Evolutionary conservation across 2,329 filamentous ascomycete genomes (phyloP), one percentile per base, ranked within the genome.

Genomic region (Diplocarpon rosae): DNA sequence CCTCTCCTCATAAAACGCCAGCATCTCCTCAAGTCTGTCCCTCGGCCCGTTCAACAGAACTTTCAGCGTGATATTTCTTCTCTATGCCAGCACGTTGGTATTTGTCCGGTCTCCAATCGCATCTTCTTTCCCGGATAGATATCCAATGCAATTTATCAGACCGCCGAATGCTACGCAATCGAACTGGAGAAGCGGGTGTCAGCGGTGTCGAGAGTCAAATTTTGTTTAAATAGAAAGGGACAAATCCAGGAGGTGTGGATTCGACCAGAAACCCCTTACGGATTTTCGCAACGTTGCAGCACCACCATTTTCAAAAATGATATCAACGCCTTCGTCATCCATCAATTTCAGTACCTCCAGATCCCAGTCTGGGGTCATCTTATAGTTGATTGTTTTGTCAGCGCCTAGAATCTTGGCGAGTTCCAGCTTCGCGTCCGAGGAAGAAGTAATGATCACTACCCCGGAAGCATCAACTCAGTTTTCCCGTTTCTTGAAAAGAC

Each of bases 1-100:
- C 46, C 69, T 62, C 37, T 61, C 55, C 46, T 67, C 63, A 50
- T 72, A 72, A 37, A 71, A 69, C 28, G 37, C 45, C 31, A 69
- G 51, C 70, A 76, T 74, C 60, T 77, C 73, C 59, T 73, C 69
- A 46, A 76, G 69, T 34, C 67, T 60, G 38, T 70, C 66, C 44
- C 68, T 69, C 0, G 79, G 76, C 0, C 79, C 80, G 58, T 82
- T 81, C 24, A 82, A 54, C 6, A 83, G 71, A 0, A 80, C 68
- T 54, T 69, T 69, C 40, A 72, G 58, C 28, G 69, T 71, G 12
- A 69, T 66, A 48, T 70, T 71, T 47, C 49, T 46, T 38, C 37
- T 51, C 43, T 48, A 32, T 0, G 69, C 69, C 43, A 72, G 63
- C 24, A 83, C 62, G 53, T 82, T 83, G 12, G 78, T 71, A 50